Base-by-base conservation (phyloP, 352 stramenopile species). In the Phytophthora aleatoria region DNA sequence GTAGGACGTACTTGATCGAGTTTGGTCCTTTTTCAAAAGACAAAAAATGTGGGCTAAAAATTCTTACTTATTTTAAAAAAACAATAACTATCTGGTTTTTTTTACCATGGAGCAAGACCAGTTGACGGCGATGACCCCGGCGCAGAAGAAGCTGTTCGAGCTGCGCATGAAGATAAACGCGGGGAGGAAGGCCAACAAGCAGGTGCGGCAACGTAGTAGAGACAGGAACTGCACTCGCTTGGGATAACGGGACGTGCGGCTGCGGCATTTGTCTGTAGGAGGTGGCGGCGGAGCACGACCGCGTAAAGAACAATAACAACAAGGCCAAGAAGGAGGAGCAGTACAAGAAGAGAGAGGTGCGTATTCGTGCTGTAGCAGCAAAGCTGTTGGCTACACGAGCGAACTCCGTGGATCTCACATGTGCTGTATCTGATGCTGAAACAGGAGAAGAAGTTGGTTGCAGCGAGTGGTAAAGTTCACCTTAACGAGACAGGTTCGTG, bases 141-240 rank as follows among this genome's bases (percentile, higher is more conserved):
- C 82, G 57, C 82, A 94, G 64, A 76, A 65, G 42, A 94, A 92
- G 70, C 79, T 94, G 57, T 94, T 94, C 67, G 78, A 94, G 74
- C 69, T 94, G 52, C 83, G 85, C 39, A 94, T 94, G 85, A 90
- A 92, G 64, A 83, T 92, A 44, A 94, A 94, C 59, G 84, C 83
- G 5, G 85, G 83, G 0, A 68, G 85, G 41, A 92, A 92, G 59
- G 82, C 83, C 11, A 92, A 92, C 64, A 94, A 94, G 57, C 65
- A 90, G 82, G 81, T 89, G 28, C 7, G 63, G 44, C 15, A 5
- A 11, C 13, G 15, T 57, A 0, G n/a, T 5, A 11, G 35, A 3
- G 7, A 10, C 2, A 5, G 12, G n/a, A 38, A 24, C 2, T 47
- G n/a, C 5, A 5, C 10, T 13, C 24, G 26, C 11, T 43, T 59